phyloP scores from a whole-genome alignment of 1,139 yeast species.

The Debaryomyces udenii region DNA sequence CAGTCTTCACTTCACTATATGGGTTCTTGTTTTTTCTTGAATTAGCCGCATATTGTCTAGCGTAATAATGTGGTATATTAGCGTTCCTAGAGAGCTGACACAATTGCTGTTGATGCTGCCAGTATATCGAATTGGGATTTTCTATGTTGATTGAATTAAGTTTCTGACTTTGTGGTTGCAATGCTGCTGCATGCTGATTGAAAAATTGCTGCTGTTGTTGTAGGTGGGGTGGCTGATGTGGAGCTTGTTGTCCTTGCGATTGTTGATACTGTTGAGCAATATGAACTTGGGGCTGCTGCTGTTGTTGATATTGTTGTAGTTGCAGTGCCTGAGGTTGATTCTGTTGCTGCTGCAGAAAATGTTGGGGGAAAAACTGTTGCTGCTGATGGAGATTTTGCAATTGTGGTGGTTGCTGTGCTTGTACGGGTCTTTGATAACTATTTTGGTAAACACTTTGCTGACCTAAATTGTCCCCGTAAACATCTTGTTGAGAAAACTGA shows the following conservation, averaged over 20 bases:
- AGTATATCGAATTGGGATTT: conserved; percentile 58
- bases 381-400: conserved; percentile 16
- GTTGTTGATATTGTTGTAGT: conserved; percentile 31
- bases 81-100: conserved; percentile 78
- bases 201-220: conserved; percentile 26
- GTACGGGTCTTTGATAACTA: conserved; percentile 29
- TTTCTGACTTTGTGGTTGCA: conserved; percentile 25
- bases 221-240: conserved; percentile 27
- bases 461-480: conserved; percentile 30
- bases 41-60: conserved; percentile 87
- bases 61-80: conserved; percentile 80
- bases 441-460: conserved; percentile 37
- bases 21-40: conserved; percentile 60
- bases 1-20: conserved; percentile 44
- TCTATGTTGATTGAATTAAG: conserved; percentile 45
- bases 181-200: conserved; percentile 6
- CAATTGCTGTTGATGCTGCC: conserved; percentile 89
- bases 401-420: conserved; percentile 24
- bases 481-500: conserved; percentile 30
- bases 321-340: conserved; percentile 33
- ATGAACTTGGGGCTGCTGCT: conserved; percentile 28
- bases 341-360: conserved; percentile 33
- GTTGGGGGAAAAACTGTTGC: conserved; percentile 28
- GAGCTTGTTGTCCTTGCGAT: conserved; percentile 21
- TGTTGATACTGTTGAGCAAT: conserved; percentile 25